These are phyloP conservation scores for Ceratobasidium sp. DNA, from an alignment of 1,284 basidiomycete genomes.

Conservation along the genomic window DNA sequence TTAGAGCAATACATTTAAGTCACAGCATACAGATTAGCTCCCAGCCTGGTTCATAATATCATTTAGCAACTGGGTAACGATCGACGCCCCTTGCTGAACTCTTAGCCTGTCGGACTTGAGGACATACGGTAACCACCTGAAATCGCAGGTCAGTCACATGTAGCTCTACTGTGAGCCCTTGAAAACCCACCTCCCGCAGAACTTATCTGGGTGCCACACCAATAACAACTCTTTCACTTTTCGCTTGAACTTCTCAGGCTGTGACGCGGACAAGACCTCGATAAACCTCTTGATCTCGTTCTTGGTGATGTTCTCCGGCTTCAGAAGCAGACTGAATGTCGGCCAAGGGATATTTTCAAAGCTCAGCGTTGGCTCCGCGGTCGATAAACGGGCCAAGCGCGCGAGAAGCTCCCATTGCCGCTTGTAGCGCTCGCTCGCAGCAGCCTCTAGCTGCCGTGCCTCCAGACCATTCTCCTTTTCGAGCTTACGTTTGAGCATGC, in stretches of 20 bases:
- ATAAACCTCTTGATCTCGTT: slow-evolving; percentile 15
- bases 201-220: slow-evolving; percentile 40
- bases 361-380: neutral
- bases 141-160: too few species aligned
- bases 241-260: neutral
- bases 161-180: too few species aligned
- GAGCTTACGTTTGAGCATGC: neutral
- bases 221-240: slow-evolving; percentile 7
- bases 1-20: too few species aligned
- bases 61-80: neutral
- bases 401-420: slow-evolving; percentile 3
- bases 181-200: slow-evolving; percentile 27
- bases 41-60: neutral
- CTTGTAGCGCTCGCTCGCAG: neutral
- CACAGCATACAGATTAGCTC: neutral
- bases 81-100: slow-evolving; percentile 16
- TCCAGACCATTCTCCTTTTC: too few species aligned
- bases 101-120: slow-evolving; percentile 1
- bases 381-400: neutral
- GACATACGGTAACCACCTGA: slow-evolving; percentile 23
- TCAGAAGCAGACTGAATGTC: slow-evolving; percentile 6
- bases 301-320: slow-evolving; percentile 26
- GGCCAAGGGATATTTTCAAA: slow-evolving; percentile 36
- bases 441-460: neutral
- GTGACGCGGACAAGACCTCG: neutral